Evolutionary conservation across 495 filamentous ascomycete genomes (phyloP).

Genomic region (Collariella sp.): DNA sequence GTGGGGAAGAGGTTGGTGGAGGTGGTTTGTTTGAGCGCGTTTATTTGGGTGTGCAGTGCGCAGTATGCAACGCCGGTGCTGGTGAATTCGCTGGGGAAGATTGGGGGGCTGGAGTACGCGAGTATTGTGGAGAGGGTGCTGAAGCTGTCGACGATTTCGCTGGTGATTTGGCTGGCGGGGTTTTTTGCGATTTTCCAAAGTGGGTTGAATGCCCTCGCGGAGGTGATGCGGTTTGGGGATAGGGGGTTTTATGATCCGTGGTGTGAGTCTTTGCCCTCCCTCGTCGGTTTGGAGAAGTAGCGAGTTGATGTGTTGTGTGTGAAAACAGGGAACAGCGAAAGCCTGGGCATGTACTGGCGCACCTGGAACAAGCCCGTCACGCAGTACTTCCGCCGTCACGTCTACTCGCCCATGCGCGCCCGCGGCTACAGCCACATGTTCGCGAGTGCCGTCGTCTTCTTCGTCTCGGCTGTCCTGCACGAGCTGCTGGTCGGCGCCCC

Average conservation of each 20-base stretch:
- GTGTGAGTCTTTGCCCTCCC: conserved; percentile 42
- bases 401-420: conserved; percentile 76
- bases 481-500: conserved; percentile 91
- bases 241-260: conserved; percentile 92
- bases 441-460: conserved; percentile 72
- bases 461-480: conserved; percentile 78
- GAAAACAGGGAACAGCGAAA: conserved; percentile 61
- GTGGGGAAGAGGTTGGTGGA: conserved; percentile 75
- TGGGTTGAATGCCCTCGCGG: conserved; percentile 79
- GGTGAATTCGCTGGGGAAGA: conserved; percentile 77
- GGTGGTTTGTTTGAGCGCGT: conserved; percentile 61
- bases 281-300: neutral
- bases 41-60: conserved; percentile 87
- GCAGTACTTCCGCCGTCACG: conserved; percentile 87
- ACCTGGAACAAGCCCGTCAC: conserved; percentile 98
- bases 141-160: conserved; percentile 87
- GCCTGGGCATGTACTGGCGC: conserved; percentile 82
- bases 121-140: conserved; percentile 82
- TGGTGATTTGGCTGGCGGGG: conserved; percentile 92
- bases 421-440: conserved; percentile 60
- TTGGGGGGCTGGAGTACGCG: conserved; percentile 68
- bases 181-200: conserved; percentile 96
- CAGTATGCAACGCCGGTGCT: conserved; percentile 90
- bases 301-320: neutral
- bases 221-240: conserved; percentile 83